Conservation (phyloP, 805 yeast species). For the Myxozyma mucilagina region DNA sequence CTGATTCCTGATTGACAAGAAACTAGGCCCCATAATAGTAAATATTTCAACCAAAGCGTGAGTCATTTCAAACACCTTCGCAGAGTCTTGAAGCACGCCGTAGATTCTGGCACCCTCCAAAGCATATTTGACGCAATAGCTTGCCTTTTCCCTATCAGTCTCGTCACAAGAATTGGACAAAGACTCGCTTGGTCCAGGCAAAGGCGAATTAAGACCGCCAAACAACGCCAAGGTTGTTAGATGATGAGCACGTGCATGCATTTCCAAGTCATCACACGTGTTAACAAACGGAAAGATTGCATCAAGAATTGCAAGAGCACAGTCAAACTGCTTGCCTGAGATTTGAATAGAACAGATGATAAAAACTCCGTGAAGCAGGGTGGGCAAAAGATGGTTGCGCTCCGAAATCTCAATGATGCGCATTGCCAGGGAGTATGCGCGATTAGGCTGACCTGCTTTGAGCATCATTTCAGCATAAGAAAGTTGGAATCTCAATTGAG, state of each 20-base stretch:
- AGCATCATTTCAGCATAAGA: constrained; percentile 9
- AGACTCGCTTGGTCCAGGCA: not conserved
- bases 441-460: not conserved
- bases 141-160: not conserved
- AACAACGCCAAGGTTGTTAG: constrained; percentile 39
- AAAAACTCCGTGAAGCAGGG: constrained; percentile 51
- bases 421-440: constrained; percentile 23
- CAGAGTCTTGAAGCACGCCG: constrained; percentile 14
- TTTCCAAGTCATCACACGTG: constrained; percentile 44
- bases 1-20: not conserved
- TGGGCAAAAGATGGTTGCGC: constrained; percentile 48
- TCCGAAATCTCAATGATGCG: constrained; percentile 44
- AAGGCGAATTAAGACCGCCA: constrained; percentile 13
- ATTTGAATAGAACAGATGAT: constrained; percentile 50
- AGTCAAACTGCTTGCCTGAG: constrained; percentile 46
- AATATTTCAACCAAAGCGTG: not conserved
- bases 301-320: constrained; percentile 47
- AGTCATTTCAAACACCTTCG: constrained; percentile 1
- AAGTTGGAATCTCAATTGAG: constrained; percentile 16
- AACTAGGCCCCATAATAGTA: constrained; percentile 2
- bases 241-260: constrained; percentile 46
- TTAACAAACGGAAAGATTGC: constrained; percentile 50
- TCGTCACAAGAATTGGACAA: too few species aligned
- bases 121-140: constrained; percentile 20
- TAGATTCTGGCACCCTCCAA: not conserved